A percentile compares a stretch with the other conserved stretches of the same genome.
These are phyloP conservation scores for Kwoniella shandongensis DNA, from an alignment of 768 basidiomycete genomes.

Conservation along the genomic window DNA sequence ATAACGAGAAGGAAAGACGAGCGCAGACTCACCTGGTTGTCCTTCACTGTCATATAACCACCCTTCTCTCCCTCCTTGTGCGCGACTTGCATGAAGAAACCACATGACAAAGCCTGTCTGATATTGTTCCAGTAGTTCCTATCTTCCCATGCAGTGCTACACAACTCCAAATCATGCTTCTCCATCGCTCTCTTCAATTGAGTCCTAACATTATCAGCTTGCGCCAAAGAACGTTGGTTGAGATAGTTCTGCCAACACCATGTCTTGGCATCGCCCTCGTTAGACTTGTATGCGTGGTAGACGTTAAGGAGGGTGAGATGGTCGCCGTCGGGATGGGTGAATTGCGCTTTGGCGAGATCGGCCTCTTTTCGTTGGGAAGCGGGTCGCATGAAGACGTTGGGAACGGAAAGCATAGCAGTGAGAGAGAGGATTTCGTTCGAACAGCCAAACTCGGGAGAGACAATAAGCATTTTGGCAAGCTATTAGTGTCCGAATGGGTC, in stretches of 20 bases:
- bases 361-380: constrained; percentile 84
- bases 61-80: constrained; percentile 90
- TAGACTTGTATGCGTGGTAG: constrained; percentile 84
- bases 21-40: constrained; percentile 69
- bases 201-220: constrained; percentile 89
- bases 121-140: constrained; percentile 72
- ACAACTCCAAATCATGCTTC: constrained; percentile 73
- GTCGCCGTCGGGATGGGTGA: constrained; percentile 93
- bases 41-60: constrained; percentile 86
- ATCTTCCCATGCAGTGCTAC: constrained; percentile 66
- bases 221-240: constrained; percentile 73
- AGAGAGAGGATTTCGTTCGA: constrained; percentile 94
- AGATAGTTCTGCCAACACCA: constrained; percentile 93
- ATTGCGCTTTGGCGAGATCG: constrained; percentile 81
- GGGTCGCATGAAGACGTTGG: constrained; percentile 92
- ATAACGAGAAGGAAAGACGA: neutral
- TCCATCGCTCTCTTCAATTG: constrained; percentile 92
- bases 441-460: constrained; percentile 91
- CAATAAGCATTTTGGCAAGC: constrained; percentile 90
- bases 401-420: constrained; percentile 96
- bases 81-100: constrained; percentile 98
- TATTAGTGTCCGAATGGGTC: too few species aligned
- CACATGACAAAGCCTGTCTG: constrained; percentile 78
- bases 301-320: constrained; percentile 93
- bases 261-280: constrained; percentile 67